These are phyloP conservation scores for Acacia concinna DNA, from an alignment of 331 rosid genomes.

Conservation along the genomic window DNA sequence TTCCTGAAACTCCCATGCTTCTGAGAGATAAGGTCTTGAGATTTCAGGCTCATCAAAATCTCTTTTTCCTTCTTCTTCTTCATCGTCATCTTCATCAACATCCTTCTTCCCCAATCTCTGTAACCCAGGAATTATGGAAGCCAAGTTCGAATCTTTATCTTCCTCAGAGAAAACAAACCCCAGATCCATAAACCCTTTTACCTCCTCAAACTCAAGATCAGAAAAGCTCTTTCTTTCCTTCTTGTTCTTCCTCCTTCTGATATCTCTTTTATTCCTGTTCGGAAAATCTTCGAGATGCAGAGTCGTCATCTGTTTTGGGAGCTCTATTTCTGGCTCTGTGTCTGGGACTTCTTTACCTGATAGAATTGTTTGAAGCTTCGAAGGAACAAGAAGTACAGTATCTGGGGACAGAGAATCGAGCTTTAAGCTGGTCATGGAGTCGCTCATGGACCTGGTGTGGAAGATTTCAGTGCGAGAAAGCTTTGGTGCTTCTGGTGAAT, in stretches of 20 bases:
- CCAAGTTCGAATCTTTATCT: slow-evolving; percentile 76
- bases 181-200: slow-evolving; percentile 98
- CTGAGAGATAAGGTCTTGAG: slow-evolving; percentile 86
- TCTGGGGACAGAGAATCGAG: slow-evolving; percentile 53
- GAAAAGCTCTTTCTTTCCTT: slow-evolving; percentile 72
- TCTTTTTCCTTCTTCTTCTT: neutral
- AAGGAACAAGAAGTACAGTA: slow-evolving; percentile 36
- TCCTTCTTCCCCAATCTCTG: slow-evolving; percentile 61
- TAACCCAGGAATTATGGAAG: slow-evolving; percentile 79
- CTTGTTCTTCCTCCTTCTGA: slow-evolving; percentile 29
- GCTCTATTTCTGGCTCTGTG: slow-evolving; percentile 34
- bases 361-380: slow-evolving; percentile 55
- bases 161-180: slow-evolving; percentile 90
- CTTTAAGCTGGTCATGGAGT: slow-evolving; percentile 46
- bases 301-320: neutral
- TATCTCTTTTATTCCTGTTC: slow-evolving; percentile 19
- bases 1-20: slow-evolving; percentile 70
- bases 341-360: slow-evolving; percentile 56
- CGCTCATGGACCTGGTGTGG: slow-evolving; percentile 70
- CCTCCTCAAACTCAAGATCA: slow-evolving; percentile 84
- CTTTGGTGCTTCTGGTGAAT: slow-evolving; percentile 34
- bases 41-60: slow-evolving; percentile 31
- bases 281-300: slow-evolving; percentile 3
- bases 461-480: slow-evolving; percentile 38
- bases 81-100: neutral